Evolutionary conservation across 306 rosid genomes (phyloP).

Genomic region (Ochetophila trinervis): DNA sequence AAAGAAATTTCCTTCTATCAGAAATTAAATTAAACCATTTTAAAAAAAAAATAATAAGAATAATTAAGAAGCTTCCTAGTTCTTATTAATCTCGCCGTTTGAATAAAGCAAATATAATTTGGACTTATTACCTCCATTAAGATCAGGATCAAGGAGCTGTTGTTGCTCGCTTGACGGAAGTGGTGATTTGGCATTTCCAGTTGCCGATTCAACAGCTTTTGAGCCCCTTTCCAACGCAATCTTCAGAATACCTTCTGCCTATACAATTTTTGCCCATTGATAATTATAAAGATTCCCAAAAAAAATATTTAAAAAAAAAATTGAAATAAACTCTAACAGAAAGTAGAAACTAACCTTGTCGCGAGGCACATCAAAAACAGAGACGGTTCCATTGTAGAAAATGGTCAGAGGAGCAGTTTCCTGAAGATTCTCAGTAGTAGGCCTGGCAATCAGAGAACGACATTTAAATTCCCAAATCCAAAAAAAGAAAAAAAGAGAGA

Average conservation of each 20-base stretch:
- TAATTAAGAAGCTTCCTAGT: background rate
- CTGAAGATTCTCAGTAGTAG: conserved; percentile 5
- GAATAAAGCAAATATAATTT: background rate
- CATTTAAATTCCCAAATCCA: background rate
- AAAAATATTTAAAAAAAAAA: background rate
- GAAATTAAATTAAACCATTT: background rate
- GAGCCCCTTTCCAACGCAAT: conserved; percentile 28
- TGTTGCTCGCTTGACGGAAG: conserved; percentile 17
- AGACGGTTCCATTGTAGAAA: conserved; percentile 44
- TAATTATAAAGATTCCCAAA: background rate
- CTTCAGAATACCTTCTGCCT: conserved; percentile 42
- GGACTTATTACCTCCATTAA: conserved; percentile 16
- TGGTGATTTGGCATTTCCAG: conserved; percentile 8
- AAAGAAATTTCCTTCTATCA: background rate
- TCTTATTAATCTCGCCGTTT: background rate
- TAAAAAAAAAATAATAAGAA: no score
- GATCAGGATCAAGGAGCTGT: conserved; percentile 20
- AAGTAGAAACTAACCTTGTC: conserved; percentile 26
- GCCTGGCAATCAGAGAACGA: background rate
- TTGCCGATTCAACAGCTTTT: background rate
- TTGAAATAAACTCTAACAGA: background rate
- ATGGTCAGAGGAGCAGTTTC: conserved; percentile 38
- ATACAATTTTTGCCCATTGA: background rate
- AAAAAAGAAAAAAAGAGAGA: background rate
- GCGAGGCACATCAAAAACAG: conserved; percentile 39